These are phyloP conservation scores for Axilococcus clingmanii DNA, from an alignment of 139 green algal genomes.

Conservation along the genomic window DNA sequence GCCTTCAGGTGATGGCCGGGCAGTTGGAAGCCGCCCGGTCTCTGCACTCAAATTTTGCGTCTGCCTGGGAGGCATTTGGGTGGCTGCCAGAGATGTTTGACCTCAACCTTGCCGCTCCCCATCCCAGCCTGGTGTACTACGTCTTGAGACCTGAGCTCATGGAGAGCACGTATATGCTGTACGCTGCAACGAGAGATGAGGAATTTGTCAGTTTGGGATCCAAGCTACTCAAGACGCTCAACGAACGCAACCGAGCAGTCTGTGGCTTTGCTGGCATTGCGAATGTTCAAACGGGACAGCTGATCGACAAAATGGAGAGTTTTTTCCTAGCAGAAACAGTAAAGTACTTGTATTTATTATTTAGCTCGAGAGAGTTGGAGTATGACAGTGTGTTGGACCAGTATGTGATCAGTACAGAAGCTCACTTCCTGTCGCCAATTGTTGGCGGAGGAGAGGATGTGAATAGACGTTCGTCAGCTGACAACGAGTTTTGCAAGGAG, in stretches of 20 bases:
- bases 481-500: no score
- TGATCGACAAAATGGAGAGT: conserved; percentile 70
- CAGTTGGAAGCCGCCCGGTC: conserved; percentile 43
- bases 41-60: conserved; percentile 59
- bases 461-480: no score
- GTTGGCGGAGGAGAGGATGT: conserved; percentile 27
- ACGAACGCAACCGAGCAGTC: no score
- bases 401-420: conserved; percentile 86
- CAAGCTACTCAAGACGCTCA: no score
- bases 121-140: conserved; percentile 26
- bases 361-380: conserved; percentile 19
- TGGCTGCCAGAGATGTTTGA: conserved; percentile 64
- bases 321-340: conserved; percentile 83
- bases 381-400: conserved; percentile 44
- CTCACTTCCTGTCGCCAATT: conserved; percentile 65
- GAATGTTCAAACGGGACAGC: conserved; percentile 32
- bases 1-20: conserved; percentile 63
- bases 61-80: conserved; percentile 55
- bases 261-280: no score
- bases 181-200: conserved; percentile 29
- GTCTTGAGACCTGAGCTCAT: conserved; percentile 81
- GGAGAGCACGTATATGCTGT: conserved; percentile 82
- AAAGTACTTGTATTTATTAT: conserved; percentile 82
- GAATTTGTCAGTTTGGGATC: no score
- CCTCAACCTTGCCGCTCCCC: background rate